Conservation (phyloP, 331 rosid genomes). For the Saraca asoca region DNA sequence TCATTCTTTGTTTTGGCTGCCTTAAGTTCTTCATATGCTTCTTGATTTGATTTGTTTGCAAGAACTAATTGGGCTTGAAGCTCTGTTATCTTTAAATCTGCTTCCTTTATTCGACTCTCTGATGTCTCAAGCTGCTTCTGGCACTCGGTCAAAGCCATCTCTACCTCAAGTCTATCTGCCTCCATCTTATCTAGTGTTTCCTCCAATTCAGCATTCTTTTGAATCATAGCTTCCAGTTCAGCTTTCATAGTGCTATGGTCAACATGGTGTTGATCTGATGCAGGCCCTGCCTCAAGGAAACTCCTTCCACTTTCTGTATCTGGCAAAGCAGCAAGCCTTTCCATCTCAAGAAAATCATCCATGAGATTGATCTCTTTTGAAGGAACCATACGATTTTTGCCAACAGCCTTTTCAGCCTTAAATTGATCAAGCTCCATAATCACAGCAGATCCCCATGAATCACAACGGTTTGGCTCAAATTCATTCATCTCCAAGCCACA, state of each 20-base stretch:
- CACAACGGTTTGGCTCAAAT: constrained; percentile 43
- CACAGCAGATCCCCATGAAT: constrained; percentile 47
- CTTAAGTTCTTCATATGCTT: constrained; percentile 57
- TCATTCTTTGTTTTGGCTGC: constrained; percentile 47
- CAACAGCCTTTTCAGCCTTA: constrained; percentile 40
- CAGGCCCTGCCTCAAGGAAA: constrained; percentile 35
- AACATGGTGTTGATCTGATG: constrained; percentile 35
- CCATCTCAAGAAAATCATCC: constrained; percentile 97
- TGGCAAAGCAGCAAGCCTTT: constrained; percentile 71
- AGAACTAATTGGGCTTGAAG: constrained; percentile 55
- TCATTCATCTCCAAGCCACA: constrained; percentile 49
- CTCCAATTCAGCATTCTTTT: constrained; percentile 56
- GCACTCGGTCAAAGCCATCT: constrained; percentile 47
- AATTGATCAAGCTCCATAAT: constrained; percentile 42
- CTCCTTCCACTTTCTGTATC: constrained; percentile 44
- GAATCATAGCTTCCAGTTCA: constrained; percentile 51
- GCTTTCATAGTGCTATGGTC: constrained; percentile 40
- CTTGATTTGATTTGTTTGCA: constrained; percentile 54
- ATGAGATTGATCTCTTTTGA: constrained; percentile 71
- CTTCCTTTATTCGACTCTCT: constrained; percentile 45
- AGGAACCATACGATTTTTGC: constrained; percentile 43
- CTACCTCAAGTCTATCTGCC: constrained; percentile 55
- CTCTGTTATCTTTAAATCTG: constrained; percentile 54
- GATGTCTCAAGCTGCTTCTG: constrained; percentile 60
- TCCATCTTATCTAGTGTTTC: constrained; percentile 51